Base-by-base conservation (phyloP, 1,284 basidiomycete genomes). In the Cryptococcus amylolentus region DNA sequence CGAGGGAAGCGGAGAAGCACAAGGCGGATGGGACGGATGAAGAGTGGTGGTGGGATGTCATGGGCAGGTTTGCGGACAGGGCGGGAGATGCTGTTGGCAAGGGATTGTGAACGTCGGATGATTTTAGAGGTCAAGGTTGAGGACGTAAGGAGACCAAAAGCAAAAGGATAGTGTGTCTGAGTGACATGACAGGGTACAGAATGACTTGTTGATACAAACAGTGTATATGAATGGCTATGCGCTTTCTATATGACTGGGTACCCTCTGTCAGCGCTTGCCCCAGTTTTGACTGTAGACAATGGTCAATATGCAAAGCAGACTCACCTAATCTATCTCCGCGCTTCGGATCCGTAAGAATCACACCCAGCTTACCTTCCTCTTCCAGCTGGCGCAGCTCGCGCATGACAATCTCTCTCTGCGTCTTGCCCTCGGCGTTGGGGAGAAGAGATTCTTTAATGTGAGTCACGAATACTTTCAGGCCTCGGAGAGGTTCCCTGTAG, bases 361-460 rank as follows among this genome's bases (percentile, higher is more conserved):
- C 69, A 2, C 73, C 75, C 2, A 77, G 56, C 12, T 52, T 20
- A 10, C 64, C 62, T 23, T 61, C 20, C 8, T 35, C 31, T 44
- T 76, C 73, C 41, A 76, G 52, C 16, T 58, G 66, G 3, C 54
- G 40, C 47, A 77, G 52, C 47, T 77, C 69, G 9, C 47, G 27
- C 55, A 62, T 60, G 38, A 77, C 71, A 16, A 69, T 62, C 27
- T 75, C 65, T n/a, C 67, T 59, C 1, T 63, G 62, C 7, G 65
- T 60, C 41, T 63, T 61, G 3, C 75, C 72, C 6, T 65, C 60
- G 4, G 67, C 65, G 60, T 75, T 72, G 7, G 74, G 76, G 0
- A 68, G 52, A 5, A 78, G 59, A 9, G 63, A 54, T 49, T 73
- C 71, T 56, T 78, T 78, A 58, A 78, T 71, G 55, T 78, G 76